A percentile compares a stretch with the other conserved stretches of the same genome.
phyloP scores from a whole-genome alignment of 2,329 filamentous ascomycete species.

The Fusarium nematophilum region DNA sequence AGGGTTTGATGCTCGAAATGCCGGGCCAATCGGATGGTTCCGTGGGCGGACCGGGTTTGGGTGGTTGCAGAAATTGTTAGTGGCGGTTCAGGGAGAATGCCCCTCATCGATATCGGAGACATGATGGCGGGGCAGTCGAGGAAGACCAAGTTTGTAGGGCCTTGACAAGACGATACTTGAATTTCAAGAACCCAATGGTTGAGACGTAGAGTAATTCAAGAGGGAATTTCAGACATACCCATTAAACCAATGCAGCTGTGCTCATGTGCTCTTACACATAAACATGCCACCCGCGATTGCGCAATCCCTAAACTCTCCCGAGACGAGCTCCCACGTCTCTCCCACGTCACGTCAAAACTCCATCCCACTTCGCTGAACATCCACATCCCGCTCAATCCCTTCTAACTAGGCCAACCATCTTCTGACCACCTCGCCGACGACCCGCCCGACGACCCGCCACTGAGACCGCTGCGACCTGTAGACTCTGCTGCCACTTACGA shows the following conservation, averaged over 20 bases:
- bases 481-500: slow-evolving; percentile 1
- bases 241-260: too few relatives aligned
- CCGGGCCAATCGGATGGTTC: slow-evolving; percentile 28
- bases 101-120: slow-evolving; percentile 31
- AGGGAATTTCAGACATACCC: too few relatives aligned
- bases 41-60: slow-evolving; percentile 8
- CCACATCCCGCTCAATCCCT: slow-evolving; percentile 23
- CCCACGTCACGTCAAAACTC: slow-evolving; percentile 3
- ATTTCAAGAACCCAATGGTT: too few relatives aligned
- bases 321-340: slow-evolving; percentile 13
- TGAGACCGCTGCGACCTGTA: slow-evolving; percentile 24
- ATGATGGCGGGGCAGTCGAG: slow-evolving; percentile 30
- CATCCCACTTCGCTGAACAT: slow-evolving; percentile 28
- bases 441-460: too few relatives aligned
- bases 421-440: slow-evolving; percentile 40
- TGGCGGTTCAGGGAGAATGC: slow-evolving; percentile 14
- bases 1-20: not conserved
- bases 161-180: not conserved
- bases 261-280: not conserved
- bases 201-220: too few relatives aligned
- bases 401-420: slow-evolving; percentile 15
- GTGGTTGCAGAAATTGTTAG: slow-evolving; percentile 34
- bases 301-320: not conserved
- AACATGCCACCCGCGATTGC: slow-evolving; percentile 5
- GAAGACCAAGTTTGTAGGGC: too few relatives aligned